phyloP scores from a whole-genome alignment of 805 yeast species.

The Pichia californica region DNA sequence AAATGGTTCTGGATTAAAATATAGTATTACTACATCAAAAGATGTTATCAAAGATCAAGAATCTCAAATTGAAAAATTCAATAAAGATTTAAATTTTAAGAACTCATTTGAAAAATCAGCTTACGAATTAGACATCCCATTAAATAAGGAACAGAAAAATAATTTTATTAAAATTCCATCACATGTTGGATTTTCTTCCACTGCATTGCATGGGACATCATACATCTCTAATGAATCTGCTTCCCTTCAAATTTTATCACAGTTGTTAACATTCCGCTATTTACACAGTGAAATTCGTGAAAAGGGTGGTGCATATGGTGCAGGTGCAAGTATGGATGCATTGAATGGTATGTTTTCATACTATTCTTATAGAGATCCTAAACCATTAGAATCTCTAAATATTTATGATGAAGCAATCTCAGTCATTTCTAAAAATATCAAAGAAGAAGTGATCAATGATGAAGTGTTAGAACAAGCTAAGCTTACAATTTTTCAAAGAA shows the following conservation, averaged over 20 bases:
- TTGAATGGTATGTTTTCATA: conserved; percentile 72
- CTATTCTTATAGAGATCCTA: conserved; percentile 93
- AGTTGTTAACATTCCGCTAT: conserved; percentile 71
- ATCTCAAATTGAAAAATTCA: conserved; percentile 29
- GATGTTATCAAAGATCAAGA: conserved; percentile 34
- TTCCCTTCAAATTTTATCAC: conserved; percentile 73
- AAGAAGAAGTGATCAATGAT: conserved; percentile 27
- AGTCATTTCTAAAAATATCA: conserved; percentile 33
- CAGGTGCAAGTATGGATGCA: conserved; percentile 82
- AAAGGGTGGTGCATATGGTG: conserved; percentile 97
- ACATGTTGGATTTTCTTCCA: conserved; percentile 80
- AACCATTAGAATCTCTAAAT: conserved; percentile 60
- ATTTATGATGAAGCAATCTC: conserved; percentile 50
- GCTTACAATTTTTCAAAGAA: conserved; percentile 79
- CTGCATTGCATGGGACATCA: conserved; percentile 57
- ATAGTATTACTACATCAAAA: conserved; percentile 56
- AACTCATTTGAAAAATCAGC: conserved; percentile 10
- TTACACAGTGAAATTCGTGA: conserved; percentile 89
- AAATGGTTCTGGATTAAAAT: conserved; percentile 38
- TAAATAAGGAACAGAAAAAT: neutral
- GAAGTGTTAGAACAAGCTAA: conserved; percentile 84
- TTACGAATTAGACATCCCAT: conserved; percentile 7
- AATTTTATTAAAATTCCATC: conserved; percentile 64
- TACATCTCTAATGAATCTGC: conserved; percentile 76
- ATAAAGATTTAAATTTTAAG: conserved; percentile 10